A percentile compares a stretch with the other conserved stretches of the same genome.
Conservation (phyloP, 805 yeast genomes). For the Huiozyma naganishii region DNA sequence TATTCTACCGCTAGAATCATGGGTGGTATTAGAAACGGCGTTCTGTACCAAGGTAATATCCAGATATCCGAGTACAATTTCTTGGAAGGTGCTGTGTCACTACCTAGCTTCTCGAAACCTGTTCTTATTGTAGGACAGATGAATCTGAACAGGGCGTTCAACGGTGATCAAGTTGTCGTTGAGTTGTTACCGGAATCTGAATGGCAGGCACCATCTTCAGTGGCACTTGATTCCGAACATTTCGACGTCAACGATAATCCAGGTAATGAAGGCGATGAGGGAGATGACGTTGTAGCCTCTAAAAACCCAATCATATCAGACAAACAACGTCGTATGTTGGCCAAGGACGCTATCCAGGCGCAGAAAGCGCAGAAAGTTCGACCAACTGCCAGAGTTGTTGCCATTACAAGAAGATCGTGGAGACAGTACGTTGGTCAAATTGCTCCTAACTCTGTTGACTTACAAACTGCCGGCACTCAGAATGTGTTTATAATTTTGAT, state of each 20-base stretch:
- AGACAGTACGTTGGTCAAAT: constrained; percentile 92
- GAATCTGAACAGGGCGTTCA: constrained; percentile 80
- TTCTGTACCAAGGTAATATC: constrained; percentile 76
- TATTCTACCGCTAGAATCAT: constrained; percentile 70
- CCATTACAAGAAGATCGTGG: constrained; percentile 86
- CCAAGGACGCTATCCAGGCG: constrained; percentile 64
- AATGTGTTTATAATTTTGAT: constrained; percentile 76
- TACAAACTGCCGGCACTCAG: constrained; percentile 50
- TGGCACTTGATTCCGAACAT: constrained; percentile 65
- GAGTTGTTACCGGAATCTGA: constrained; percentile 75
- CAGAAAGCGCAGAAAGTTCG: constrained; percentile 46
- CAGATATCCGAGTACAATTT: constrained; percentile 77
- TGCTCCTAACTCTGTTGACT: constrained; percentile 62
- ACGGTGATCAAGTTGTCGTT: constrained; percentile 84
- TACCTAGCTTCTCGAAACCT: constrained; percentile 69
- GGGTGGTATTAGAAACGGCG: constrained; percentile 85
- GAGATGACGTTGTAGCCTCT: constrained; percentile 36
- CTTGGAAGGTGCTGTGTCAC: constrained; percentile 72
- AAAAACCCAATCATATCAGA: constrained; percentile 31
- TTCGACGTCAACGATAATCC: constrained; percentile 51
- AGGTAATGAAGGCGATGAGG: constrained; percentile 32
- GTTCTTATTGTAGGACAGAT: constrained; percentile 73
- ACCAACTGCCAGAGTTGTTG: constrained; percentile 93
- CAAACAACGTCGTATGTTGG: constrained; percentile 46
- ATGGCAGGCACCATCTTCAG: constrained; percentile 81